Evolutionary conservation across 2,329 filamentous ascomycete genomes (phyloP), one percentile per base, ranked within the genome.

Genomic region (Diplodia sapinea): DNA sequence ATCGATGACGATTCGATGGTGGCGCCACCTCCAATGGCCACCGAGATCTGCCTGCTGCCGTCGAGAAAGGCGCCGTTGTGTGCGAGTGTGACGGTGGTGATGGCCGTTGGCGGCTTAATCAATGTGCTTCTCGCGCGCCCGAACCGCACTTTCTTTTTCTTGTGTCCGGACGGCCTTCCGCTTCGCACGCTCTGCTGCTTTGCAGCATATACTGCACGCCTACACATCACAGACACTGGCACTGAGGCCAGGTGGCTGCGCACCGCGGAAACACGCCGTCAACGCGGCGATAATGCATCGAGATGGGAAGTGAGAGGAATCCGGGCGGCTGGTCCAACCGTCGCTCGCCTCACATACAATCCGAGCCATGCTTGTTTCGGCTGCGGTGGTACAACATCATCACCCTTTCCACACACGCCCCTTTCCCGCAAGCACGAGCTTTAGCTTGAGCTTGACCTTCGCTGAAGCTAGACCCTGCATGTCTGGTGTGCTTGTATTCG

Each of bases 41-140:
- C 15, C 3, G 56, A 49, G 40, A 40, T 47, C 33, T 61, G 15
- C n/a, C 36, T 20, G 12, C 23, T 61, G 13, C 20, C 17, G 17
- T 26, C 36, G 20, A 43, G 47, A 12, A 38, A 47, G 56, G 36
- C 56, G 40, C 40, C 26, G 17, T 13, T 23, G 43, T 33, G 15
- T 50, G 6, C 26, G 57, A 51, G 11, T n/a, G 43, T 17, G 47
- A 38, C 29, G 43, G 26, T 63, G 59, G 20, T 51, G 59, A 63
- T 63, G 38, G 47, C 59, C 59, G 47, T 63, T 63, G 59, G 43
- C 23, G 47, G n/a, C n/a, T 63, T 38, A n/a, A 55, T 55, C 50
- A 13, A 31, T 55, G 12, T 65, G 50, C 23, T 43, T 64, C 47
- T 38, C 59, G 29, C 26, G 26, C 20, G 26, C 9, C 40, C 40